These are phyloP conservation scores for Lactarius hatsudake DNA, from an alignment of 768 basidiomycete genomes.

Conservation along the genomic window DNA sequence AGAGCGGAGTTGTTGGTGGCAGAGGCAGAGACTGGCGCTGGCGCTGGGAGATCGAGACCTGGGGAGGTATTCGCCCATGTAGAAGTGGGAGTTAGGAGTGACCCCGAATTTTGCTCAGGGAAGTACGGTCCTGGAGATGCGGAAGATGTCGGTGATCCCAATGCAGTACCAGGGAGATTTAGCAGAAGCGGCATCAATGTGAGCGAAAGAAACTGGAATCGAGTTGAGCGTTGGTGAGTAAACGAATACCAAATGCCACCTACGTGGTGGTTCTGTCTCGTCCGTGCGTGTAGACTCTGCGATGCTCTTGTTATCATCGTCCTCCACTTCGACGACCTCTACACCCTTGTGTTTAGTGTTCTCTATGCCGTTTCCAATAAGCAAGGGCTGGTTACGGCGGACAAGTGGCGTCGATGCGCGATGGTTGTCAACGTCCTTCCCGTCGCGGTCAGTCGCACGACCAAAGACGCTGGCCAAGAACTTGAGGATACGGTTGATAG, in stretches of 20 bases:
- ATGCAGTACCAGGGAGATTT: constrained; percentile 12
- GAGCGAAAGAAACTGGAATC: constrained; percentile 19
- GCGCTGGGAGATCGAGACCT: not conserved
- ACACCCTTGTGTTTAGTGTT: constrained; percentile 39
- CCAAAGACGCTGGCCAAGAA: constrained; percentile 94
- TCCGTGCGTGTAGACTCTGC: constrained; percentile 19
- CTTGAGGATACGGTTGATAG: constrained; percentile 91
- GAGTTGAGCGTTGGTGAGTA: constrained; percentile 3
- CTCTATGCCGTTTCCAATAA: constrained; percentile 58
- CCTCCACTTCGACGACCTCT: constrained; percentile 39
- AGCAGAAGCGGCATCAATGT: constrained; percentile 21
- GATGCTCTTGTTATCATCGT: constrained; percentile 40
- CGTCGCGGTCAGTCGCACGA: constrained; percentile 38
- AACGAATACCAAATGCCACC: not conserved
- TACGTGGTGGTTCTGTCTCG: constrained; percentile 4
- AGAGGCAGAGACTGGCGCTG: constrained; percentile 6
- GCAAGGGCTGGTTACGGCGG: constrained; percentile 53
- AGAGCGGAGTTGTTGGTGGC: constrained; percentile 20
- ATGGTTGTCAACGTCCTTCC: constrained; percentile 37
- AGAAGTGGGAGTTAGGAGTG: not conserved
- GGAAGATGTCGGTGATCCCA: constrained; percentile 2
- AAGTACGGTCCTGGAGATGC: constrained; percentile 2
- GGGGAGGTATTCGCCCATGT: constrained; percentile 2
- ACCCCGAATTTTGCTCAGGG: constrained; percentile 9
- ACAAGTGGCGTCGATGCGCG: constrained; percentile 40